These are phyloP conservation scores for Phanerochaete sordida DNA, from an alignment of 768 basidiomycete species.

Conservation along the genomic window DNA sequence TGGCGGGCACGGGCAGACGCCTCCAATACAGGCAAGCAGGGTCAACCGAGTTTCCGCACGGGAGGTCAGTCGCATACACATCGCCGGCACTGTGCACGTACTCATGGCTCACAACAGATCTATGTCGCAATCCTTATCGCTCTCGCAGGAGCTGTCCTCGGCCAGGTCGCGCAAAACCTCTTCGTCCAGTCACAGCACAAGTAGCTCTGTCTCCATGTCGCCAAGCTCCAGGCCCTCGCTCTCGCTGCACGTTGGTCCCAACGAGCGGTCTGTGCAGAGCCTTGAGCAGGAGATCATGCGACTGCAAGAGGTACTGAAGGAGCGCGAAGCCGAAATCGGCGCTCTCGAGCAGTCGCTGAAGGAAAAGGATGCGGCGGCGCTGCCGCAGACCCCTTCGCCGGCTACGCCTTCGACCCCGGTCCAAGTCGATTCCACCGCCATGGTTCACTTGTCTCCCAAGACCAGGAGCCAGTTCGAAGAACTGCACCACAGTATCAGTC, in stretches of 20 bases:
- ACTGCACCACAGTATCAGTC: conserved; percentile 63
- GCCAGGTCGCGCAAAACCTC: conserved; percentile 83
- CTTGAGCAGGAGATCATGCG: conserved; percentile 96
- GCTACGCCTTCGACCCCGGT: conserved; percentile 10
- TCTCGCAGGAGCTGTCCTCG: conserved; percentile 95
- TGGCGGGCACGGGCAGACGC: conserved; percentile 53
- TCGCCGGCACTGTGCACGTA: conserved; percentile 12
- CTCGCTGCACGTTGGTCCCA: conserved; percentile 40
- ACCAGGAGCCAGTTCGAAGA: conserved; percentile 73
- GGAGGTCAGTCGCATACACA: conserved; percentile 59
- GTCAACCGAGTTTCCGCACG: conserved; percentile 84
- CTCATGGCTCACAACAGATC: conserved; percentile 52
- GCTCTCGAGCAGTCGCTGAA: conserved; percentile 57
- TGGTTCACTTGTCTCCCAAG: conserved; percentile 56
- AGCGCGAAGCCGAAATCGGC: conserved; percentile 88
- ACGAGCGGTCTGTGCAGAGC: conserved; percentile 78
- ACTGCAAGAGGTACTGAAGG: conserved; percentile 86
- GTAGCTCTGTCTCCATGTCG: conserved; percentile 62
- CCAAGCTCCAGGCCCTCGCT: conserved; percentile 54
- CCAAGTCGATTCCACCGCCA: conserved; percentile 13
- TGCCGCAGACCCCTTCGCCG: conserved; percentile 8
- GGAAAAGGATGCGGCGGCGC: conserved; percentile 27
- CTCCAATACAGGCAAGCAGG: conserved; percentile 88
- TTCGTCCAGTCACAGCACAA: conserved; percentile 70
- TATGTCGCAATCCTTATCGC: conserved; percentile 90